These are phyloP conservation scores for Penicillium manginii DNA, from an alignment of 495 filamentous ascomycete genomes.

Conservation along the genomic window DNA sequence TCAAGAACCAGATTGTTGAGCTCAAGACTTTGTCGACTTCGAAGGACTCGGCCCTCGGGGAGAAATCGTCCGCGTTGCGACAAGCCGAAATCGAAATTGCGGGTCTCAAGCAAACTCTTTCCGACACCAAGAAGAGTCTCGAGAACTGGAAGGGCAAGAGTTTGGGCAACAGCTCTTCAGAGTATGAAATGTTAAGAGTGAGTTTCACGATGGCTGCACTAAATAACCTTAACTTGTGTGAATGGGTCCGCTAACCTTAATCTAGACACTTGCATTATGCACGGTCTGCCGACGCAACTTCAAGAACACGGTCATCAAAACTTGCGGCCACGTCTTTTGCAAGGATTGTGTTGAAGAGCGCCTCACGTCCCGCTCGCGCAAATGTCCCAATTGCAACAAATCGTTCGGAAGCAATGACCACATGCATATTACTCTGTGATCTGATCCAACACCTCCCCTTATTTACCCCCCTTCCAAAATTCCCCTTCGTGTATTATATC, in stretches of 20 bases:
- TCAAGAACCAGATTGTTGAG: constrained; percentile 77
- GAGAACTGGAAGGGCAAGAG: constrained; percentile 83
- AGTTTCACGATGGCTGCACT: constrained; percentile 38
- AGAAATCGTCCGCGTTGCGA: constrained; percentile 62
- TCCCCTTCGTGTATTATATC: constrained; percentile 47
- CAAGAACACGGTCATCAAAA: constrained; percentile 90
- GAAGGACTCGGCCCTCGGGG: constrained; percentile 67
- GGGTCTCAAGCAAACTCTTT: constrained; percentile 69
- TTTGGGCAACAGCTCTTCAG: constrained; percentile 75
- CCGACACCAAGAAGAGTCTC: constrained; percentile 73
- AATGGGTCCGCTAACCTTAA: constrained; percentile 39
- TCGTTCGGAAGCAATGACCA: constrained; percentile 88
- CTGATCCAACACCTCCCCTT: no score
- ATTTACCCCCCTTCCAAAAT: constrained; percentile 5
- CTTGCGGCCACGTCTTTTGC: constrained; percentile 97
- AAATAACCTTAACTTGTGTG: not conserved
- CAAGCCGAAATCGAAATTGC: constrained; percentile 76
- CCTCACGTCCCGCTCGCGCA: constrained; percentile 82
- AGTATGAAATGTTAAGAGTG: constrained; percentile 83
- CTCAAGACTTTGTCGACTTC: constrained; percentile 69
- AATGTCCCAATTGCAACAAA: constrained; percentile 90
- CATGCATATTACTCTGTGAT: constrained; percentile 65
- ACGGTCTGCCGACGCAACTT: constrained; percentile 87
- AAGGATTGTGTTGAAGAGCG: constrained; percentile 84
- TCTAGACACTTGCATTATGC: constrained; percentile 82